Evolutionary conservation across 2,329 filamentous ascomycete species (phyloP).

Genomic region (Fusarium anthophilum): DNA sequence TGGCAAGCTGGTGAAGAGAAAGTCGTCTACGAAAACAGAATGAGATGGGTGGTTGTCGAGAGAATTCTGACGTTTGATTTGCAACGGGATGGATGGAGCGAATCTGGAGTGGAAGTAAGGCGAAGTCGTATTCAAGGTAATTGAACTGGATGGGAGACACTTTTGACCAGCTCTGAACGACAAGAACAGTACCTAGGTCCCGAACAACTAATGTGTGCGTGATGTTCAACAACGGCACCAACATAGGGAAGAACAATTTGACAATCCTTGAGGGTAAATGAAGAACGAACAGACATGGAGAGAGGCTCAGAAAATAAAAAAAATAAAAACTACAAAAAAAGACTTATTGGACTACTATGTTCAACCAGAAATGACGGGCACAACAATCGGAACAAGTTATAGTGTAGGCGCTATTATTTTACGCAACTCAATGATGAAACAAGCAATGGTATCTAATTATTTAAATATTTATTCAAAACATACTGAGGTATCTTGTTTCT

Average conservation of each 20-base stretch:
- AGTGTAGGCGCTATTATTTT: background rate
- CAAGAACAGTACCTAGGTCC: background rate
- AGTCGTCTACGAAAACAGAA: conserved; percentile 45
- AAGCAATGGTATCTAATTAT: background rate
- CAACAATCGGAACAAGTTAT: background rate
- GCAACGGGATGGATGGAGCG: conserved; percentile 47
- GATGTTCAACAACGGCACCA: background rate
- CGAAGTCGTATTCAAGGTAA: conserved; percentile 20
- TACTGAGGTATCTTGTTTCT: background rate
- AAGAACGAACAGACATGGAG: background rate
- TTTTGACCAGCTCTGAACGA: background rate
- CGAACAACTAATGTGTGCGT: background rate
- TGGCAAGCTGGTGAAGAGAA: conserved; percentile 44
- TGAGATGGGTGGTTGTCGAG: conserved; percentile 52
- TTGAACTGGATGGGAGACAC: background rate
- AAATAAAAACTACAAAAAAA: background rate
- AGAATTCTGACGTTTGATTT: conserved; percentile 51
- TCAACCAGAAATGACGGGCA: background rate
- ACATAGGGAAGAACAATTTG: background rate
- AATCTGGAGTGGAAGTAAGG: conserved; percentile 39
- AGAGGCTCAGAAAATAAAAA: no score
- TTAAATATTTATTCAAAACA: background rate
- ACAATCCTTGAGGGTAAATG: background rate
- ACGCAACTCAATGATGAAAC: background rate
- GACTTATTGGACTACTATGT: background rate